Conservation (phyloP, 106 monocot genomes). For the Platanthera guangdongensis region DNA sequence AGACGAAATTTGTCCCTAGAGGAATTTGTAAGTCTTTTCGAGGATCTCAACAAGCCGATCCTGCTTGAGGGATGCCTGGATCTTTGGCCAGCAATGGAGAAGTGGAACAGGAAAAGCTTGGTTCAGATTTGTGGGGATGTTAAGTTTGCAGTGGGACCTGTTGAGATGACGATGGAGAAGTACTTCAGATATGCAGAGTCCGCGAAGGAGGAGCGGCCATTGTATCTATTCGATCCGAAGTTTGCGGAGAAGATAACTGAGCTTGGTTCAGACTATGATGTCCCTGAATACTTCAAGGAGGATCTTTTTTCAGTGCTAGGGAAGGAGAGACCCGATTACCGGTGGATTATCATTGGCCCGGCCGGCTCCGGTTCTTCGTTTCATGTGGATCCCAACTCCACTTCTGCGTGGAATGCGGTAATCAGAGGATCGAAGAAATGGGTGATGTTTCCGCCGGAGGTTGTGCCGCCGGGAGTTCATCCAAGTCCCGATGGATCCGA, state of each 20-base stretch:
- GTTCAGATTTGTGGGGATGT: slow-evolving; percentile 37
- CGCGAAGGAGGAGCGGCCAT: slow-evolving; percentile 73
- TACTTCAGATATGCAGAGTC: slow-evolving; percentile 61
- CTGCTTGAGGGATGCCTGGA: slow-evolving; percentile 72
- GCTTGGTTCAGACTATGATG: slow-evolving; percentile 59
- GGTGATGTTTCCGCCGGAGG: slow-evolving; percentile 95
- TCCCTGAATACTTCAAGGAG: slow-evolving; percentile 75
- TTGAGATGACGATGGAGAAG: slow-evolving; percentile 62
- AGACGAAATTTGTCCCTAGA: slow-evolving; percentile 48
- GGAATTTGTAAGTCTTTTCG: slow-evolving; percentile 64
- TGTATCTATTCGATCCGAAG: slow-evolving; percentile 88
- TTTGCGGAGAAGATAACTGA: slow-evolving; percentile 85
- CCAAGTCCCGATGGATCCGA: slow-evolving; percentile 86
- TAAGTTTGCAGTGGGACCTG: slow-evolving; percentile 73
- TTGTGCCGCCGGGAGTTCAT: slow-evolving; percentile 88
- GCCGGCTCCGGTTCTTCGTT: slow-evolving; percentile 93
- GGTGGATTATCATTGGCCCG: slow-evolving; percentile 92
- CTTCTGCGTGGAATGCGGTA: slow-evolving; percentile 97
- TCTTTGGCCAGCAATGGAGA: slow-evolving; percentile 59
- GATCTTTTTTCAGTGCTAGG: slow-evolving; percentile 81
- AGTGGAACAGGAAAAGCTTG: slow-evolving; percentile 50
- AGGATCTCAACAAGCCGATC: slow-evolving; percentile 83
- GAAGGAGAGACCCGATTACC: slow-evolving; percentile 65
- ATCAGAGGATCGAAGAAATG: slow-evolving; percentile 89
- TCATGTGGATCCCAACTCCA: slow-evolving; percentile 95